Base-by-base conservation (phyloP, 768 basidiomycete genomes). In the Termitomyces eurrhizus region DNA sequence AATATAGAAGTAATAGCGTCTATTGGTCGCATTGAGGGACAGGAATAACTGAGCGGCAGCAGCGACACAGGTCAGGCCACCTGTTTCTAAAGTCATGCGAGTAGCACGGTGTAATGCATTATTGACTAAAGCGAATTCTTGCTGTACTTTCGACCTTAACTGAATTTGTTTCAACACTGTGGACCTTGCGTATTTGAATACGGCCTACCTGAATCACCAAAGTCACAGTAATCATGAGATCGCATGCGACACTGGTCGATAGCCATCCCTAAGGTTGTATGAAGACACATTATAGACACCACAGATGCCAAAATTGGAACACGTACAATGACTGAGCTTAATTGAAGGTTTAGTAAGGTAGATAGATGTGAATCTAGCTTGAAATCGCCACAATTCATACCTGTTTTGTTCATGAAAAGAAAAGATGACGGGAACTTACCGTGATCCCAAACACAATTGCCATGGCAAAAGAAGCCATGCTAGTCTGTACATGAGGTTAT, bases 1-100 rank as follows among this genome's bases (percentile, higher is more conserved):
- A 3, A 36, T 13, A 21, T 3, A 29, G n/a, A 59, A 21, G n/a
- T 44, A 44, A 1, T 21, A 3, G 12, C 12, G 9, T 11, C 4
- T 11, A 12, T 12, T 11, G 36, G 9, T 37, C 2, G n/a, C 1
- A 0, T 21, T 1, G 8, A 44, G 3, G 42, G 2, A 21, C 13
- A 59, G 12, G 16, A 37, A 9, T 8, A 59, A 13, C 44, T 53
- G 16, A 2, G 37, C 33, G 16, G 46, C 21, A 3, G 52, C 24
- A 16, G 48, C 36, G 2, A 13, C 16, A 32, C 37, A 53, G 2
- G 52, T 54, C 32, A 59, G 8, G 26, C 11, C 44, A 26, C 58
- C 58, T 32, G 58, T 59, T 8, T 59, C 58, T 35, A 53, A 18
- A 24, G 51, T 33, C 58, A 59, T 36, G 24, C 58, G 42, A 14